Base-by-base conservation (phyloP, 78 protist genomes). In the Abeoforma whisleri region DNA sequence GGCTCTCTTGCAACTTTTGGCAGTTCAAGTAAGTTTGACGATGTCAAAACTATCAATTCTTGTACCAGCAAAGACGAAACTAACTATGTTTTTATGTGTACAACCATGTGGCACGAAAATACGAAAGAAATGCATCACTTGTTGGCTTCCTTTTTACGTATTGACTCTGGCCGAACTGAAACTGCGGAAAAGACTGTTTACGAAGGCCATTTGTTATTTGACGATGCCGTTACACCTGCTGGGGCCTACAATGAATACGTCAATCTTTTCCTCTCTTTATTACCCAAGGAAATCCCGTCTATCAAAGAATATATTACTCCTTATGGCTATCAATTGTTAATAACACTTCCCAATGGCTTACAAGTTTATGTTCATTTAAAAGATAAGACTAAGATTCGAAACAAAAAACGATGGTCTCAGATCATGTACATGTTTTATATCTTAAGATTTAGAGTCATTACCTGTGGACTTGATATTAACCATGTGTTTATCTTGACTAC, bases 41-140 rank as follows among this genome's bases (percentile, higher is more conserved):
- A n/a, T n/a, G n/a, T n/a, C n/a, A n/a, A n/a, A n/a, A n/a, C n/a
- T n/a, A n/a, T n/a, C n/a, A n/a, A n/a, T n/a, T n/a, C n/a, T n/a
- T n/a, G n/a, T n/a, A n/a, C n/a, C n/a, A n/a, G n/a, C n/a, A n/a
- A n/a, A n/a, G n/a, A n/a, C n/a, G n/a, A n/a, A n/a, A n/a, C n/a
- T n/a, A n/a, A n/a, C n/a, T n/a, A n/a, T n/a, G 69, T 79, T 31
- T 30, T 39, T 22, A 16, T 79, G 0, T 79, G 83, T 39, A 30
- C 84, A 12, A 81, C 84, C 5, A 5, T 81, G 72, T 81, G 84
- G 84, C 84, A 81, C 23, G 84, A 81, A 39, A 81, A 70, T 12
- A 35, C 39, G 1, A 36, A 32, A 37, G 84, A 81, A 74, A 81
- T 81, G 84, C 57, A 38, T n/a, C 23, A 28, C 5, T 31, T 81